Base-by-base conservation (phyloP, 2,329 filamentous ascomycete genomes). In the Camptophora hylomeconis region DNA sequence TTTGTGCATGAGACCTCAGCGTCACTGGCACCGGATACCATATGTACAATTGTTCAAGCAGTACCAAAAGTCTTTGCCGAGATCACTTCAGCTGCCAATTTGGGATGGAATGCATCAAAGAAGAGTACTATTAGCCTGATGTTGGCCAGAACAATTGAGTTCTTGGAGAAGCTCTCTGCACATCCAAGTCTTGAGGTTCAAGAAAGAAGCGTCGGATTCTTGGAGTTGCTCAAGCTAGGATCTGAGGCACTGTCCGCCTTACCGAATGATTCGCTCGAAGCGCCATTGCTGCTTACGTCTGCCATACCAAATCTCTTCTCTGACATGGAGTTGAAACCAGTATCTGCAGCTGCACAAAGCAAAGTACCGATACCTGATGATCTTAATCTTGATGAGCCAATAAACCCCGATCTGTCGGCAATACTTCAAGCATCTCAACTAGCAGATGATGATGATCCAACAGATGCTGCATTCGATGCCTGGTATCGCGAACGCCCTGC, bases 171-270 rank as follows among this genome's bases (percentile, higher is more conserved):
- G 1, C 56, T 95, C 10, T 73, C 75, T 1, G 65, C 76, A 21
- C 83, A 95, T 50, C 86, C 87, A 0, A 82, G 75, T 45, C 65
- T 98, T 1, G 89, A 98, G 50, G 84, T 98, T 3, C 89, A 98
- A 55, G 89, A 95, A 53, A 73, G 89, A 32, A 79, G 86, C 3
- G 86, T 94, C 2, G 86, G 94, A 49, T 92, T 93, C 44, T 68
- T 84, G 0, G 89, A 98, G 50, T 65, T 95, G 8, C 71, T 95
- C 46, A 83, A 83, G 34, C 64, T 98, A 24, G 83, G 82, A 2
- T 74, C 75, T 1, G 89, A 98, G 57, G 84, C 87, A 21, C 39
- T 63, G 19, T 50, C 46, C 4, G 45, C 52, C 3, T 18, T 22
- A 11, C 42, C 47, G 20, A 36, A 42, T 9, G 36, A 46, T 11